phyloP scores from a whole-genome alignment of 2,329 filamentous ascomycete genomes.

The Alternaria dauci region DNA sequence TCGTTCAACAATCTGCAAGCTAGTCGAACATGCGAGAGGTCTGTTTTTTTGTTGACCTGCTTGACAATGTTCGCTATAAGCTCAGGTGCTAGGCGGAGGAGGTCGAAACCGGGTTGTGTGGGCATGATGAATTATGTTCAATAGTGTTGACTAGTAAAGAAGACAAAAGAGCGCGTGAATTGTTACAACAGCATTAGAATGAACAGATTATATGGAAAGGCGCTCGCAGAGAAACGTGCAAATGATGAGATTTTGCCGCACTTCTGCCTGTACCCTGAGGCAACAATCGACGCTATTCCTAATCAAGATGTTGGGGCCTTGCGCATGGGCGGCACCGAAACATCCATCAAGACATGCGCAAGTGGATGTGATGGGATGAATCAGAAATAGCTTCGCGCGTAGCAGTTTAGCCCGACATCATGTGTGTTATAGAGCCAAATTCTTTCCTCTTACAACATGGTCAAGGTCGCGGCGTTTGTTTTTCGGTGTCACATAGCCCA shows the following conservation, averaged over 20 bases:
- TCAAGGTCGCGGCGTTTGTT: background rate
- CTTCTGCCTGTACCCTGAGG: background rate
- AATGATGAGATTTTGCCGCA: background rate
- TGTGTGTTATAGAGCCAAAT: background rate
- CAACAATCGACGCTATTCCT: background rate
- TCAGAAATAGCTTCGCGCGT: background rate
- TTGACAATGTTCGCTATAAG: background rate
- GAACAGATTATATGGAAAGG: background rate
- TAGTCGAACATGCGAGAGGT: background rate
- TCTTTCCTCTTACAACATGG: background rate
- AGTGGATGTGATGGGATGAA: background rate
- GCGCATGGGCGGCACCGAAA: background rate
- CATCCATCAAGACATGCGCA: background rate
- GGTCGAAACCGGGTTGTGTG: background rate
- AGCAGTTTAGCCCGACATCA: background rate
- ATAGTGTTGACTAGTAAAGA: background rate
- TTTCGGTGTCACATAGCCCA: background rate
- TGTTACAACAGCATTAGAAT: background rate
- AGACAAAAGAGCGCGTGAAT: too few relatives aligned
- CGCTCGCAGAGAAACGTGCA: background rate
- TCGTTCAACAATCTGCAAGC: background rate
- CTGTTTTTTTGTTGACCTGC: background rate
- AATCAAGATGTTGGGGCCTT: background rate
- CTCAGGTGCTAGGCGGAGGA: background rate
- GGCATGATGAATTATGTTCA: background rate